These are phyloP conservation scores for Purpureocillium lavendulum DNA, from an alignment of 2,329 filamentous ascomycete species.

Conservation along the genomic window DNA sequence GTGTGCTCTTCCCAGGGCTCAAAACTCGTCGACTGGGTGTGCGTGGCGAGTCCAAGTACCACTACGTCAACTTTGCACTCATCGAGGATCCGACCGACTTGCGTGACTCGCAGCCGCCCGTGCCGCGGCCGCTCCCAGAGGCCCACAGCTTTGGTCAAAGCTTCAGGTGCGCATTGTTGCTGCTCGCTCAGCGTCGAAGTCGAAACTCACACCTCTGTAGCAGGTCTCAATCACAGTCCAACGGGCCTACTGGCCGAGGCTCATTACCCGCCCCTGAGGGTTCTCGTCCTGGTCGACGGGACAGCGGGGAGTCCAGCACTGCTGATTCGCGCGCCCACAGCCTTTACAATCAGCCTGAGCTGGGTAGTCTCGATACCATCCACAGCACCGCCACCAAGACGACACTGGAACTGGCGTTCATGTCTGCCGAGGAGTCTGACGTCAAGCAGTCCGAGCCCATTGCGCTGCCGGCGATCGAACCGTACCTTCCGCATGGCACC, in stretches of 20 bases:
- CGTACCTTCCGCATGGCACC: slow-evolving; percentile 71
- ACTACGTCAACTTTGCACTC: slow-evolving; percentile 68
- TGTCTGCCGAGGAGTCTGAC: slow-evolving; percentile 44
- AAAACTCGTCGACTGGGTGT: slow-evolving; percentile 89
- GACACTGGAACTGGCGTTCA: slow-evolving; percentile 51
- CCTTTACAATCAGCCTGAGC: slow-evolving; percentile 51
- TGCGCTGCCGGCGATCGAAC: slow-evolving; percentile 74
- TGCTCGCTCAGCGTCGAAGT: too few relatives aligned
- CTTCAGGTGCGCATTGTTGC: slow-evolving; percentile 35
- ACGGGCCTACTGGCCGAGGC: slow-evolving; percentile 19
- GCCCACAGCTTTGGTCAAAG: slow-evolving; percentile 35
- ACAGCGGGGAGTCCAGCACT: too few relatives aligned
- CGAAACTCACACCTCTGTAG: slow-evolving; percentile 17
- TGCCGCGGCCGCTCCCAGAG: slow-evolving; percentile 42
- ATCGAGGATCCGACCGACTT: slow-evolving; percentile 47
- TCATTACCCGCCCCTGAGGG: slow-evolving; percentile 20
- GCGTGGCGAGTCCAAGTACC: slow-evolving; percentile 95
- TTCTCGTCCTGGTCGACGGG: not conserved
- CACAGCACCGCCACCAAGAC: slow-evolving; percentile 51
- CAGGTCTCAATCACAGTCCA: slow-evolving; percentile 20
- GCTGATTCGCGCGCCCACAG: slow-evolving; percentile 23
- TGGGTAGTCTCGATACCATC: slow-evolving; percentile 49
- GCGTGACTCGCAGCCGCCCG: slow-evolving; percentile 34
- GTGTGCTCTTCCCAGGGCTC: slow-evolving; percentile 90
- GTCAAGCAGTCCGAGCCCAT: slow-evolving; percentile 58